phyloP scores from a whole-genome alignment of 768 basidiomycete genomes.

The Gyrodon lividus region DNA sequence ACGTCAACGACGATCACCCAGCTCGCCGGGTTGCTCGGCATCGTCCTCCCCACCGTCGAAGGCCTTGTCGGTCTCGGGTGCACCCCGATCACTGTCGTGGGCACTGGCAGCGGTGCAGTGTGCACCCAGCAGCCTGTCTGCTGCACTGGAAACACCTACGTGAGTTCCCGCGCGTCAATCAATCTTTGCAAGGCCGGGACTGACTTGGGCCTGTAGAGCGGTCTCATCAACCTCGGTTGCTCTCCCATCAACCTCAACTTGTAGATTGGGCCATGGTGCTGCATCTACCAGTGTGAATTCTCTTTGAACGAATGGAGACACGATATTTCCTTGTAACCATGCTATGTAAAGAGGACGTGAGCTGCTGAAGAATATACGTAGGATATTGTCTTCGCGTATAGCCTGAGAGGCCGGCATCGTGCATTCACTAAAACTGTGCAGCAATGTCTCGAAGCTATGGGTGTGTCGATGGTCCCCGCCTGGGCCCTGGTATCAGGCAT shows the following conservation, averaged over 20 bases:
- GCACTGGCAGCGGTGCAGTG: slow-evolving; percentile 31
- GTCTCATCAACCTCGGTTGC: slow-evolving; percentile 4
- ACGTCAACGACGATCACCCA: not conserved
- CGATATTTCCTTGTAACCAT: too few species aligned
- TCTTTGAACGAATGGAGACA: too few species aligned
- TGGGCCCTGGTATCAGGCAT: too few species aligned
- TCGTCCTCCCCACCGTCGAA: not conserved
- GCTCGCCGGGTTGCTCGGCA: not conserved
- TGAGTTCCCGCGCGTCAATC: slow-evolving; percentile 39
- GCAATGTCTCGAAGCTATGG: too few species aligned
- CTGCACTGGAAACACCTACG: slow-evolving; percentile 44
- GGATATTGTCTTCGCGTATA: too few species aligned
- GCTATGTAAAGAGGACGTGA: too few species aligned
- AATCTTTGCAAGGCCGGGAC: slow-evolving; percentile 11
- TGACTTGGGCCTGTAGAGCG: not conserved
- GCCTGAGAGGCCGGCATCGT: too few species aligned
- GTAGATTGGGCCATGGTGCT: not conserved
- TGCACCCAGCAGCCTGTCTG: slow-evolving; percentile 39
- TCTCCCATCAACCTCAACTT: slow-evolving; percentile 1
- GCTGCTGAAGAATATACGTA: too few species aligned
- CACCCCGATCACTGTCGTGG: slow-evolving; percentile 32
- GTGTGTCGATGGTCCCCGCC: too few species aligned
- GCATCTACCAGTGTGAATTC: too few species aligned
- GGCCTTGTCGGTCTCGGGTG: slow-evolving; percentile 36
- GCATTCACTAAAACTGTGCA: too few species aligned